Base-by-base conservation (phyloP, 768 basidiomycete species). In the Podaxis mareebaensis region DNA sequence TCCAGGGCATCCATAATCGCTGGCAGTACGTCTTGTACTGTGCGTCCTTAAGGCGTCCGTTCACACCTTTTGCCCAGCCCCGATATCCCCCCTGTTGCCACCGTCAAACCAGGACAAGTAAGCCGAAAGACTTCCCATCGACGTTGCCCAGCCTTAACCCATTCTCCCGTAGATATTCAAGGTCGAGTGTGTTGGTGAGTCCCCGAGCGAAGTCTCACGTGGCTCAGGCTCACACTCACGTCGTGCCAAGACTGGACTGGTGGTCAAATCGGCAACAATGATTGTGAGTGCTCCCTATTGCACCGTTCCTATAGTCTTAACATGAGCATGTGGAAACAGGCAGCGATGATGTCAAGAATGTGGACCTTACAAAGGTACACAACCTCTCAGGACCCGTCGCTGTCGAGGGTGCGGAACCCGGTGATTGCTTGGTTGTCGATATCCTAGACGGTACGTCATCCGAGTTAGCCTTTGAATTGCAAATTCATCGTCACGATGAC, bases 391-490 rank as follows among this genome's bases (percentile, higher is more conserved):
- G 91, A 0, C 91, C 90, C 0, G 81, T 93, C 56, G 86, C 84
- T 0, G 83, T 93, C 12, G 88, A 91, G 66, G 89, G 88, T 13
- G 86, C 91, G 1, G 86, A 90, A 66, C 90, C 91, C 0, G 91
- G 91, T 1, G 91, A 93, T 70, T 90, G 88, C 57, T 79, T 93
- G 3, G 87, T 91, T 7, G 87, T 93, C 3, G 91, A 93, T 62
- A 90, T 93, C 62, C 74, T 93, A n/a, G 89, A 92, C 68, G 85
- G 88, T 88, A 67, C 48, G 75, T 61, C 36, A 39, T 39, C 26
- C 28, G n/a, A 56, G 12, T 8, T 17, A 26, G 24, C 12, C 22
- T 57, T 10, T 26, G 13, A 62, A 39, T 2, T 20, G 8, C 12
- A 38, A 26, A 61, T 30, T 33, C 30, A 10, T 33, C 8, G 8